phyloP scores from a whole-genome alignment of 441 rosid genomes.

The Euphorbia schlechtendalii region DNA sequence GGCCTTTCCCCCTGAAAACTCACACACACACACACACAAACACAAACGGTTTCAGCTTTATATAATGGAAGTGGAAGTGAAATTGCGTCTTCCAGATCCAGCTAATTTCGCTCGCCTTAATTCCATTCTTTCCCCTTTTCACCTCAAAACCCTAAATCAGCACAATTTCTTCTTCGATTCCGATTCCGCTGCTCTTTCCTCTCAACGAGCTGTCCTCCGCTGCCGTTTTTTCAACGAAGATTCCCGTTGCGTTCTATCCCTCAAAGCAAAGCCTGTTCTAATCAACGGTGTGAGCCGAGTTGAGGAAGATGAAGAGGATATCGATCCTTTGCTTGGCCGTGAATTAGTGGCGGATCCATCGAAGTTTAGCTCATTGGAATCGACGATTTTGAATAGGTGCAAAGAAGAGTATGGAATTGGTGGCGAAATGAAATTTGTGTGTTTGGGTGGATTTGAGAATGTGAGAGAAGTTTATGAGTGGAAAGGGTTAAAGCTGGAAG shows the following conservation, averaged over 20 bases:
- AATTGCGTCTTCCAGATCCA: slow-evolving; percentile 49
- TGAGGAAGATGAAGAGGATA: slow-evolving; percentile 74
- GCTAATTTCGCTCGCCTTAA: slow-evolving; percentile 37
- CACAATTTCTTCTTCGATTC: slow-evolving; percentile 69
- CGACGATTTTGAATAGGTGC: slow-evolving; percentile 56
- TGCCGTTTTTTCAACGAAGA: slow-evolving; percentile 47
- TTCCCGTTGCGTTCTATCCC: slow-evolving; percentile 49
- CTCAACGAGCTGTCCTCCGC: slow-evolving; percentile 58
- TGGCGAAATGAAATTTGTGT: slow-evolving; percentile 40
- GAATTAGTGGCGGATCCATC: slow-evolving; percentile 42
- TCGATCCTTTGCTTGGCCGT: slow-evolving; percentile 32
- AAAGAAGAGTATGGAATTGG: slow-evolving; percentile 55
- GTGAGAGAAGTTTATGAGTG: slow-evolving; percentile 58
- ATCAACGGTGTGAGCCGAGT: slow-evolving; percentile 69
- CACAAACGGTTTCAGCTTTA: too few relatives aligned
- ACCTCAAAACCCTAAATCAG: slow-evolving; percentile 50
- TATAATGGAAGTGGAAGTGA: slow-evolving; percentile 72
- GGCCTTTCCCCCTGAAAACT: slow-evolving; percentile 38
- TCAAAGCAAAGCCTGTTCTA: slow-evolving; percentile 54
- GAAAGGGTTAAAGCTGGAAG: slow-evolving; percentile 64
- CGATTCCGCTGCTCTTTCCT: slow-evolving; percentile 38
- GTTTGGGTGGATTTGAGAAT: slow-evolving; percentile 86
- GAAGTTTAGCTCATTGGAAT: slow-evolving; percentile 31
- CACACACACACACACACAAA: too few relatives aligned
- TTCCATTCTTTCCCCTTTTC: slow-evolving; percentile 47